Evolutionary conservation across 192 early-diverging fungal species (phyloP).

Genomic region (Chytriomyces confervae): DNA sequence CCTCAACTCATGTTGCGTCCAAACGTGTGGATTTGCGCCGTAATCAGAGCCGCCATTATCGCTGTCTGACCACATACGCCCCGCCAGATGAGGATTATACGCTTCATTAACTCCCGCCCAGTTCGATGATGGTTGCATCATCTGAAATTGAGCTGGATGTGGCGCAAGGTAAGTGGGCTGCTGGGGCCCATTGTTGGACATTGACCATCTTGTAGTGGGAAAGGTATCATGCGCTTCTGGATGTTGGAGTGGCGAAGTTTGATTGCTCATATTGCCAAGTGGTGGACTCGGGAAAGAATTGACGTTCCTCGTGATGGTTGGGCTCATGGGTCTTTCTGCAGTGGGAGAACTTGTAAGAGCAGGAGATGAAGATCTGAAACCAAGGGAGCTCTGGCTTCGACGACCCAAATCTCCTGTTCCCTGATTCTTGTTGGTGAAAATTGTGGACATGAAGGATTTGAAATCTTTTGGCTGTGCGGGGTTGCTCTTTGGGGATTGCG

Average conservation of each 20-base stretch:
- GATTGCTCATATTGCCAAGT: too few relatives aligned
- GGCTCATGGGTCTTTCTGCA: not conserved
- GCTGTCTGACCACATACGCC: slow-evolving; percentile 5
- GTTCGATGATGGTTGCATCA: too few relatives aligned
- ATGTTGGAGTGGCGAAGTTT: too few relatives aligned
- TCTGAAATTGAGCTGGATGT: too few relatives aligned
- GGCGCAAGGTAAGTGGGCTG: too few relatives aligned
- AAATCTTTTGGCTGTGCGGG: not conserved
- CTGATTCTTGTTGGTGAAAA: not conserved
- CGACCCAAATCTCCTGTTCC: too few relatives aligned
- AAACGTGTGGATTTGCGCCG: slow-evolving; percentile 6
- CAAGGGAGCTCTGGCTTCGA: not conserved
- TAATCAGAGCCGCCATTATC: slow-evolving; percentile 10
- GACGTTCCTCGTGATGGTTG: not conserved
- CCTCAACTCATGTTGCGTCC: not conserved
- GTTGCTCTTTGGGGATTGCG: not conserved
- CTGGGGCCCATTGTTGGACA: too few relatives aligned
- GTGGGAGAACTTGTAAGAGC: not conserved
- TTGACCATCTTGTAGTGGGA: too few relatives aligned
- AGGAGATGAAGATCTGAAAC: not conserved
- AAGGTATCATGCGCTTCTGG: too few relatives aligned
- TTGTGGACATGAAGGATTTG: slow-evolving; percentile 17
- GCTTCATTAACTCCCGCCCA: too few relatives aligned
- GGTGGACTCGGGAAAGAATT: not conserved
- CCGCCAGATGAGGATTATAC: not conserved